Percentiles rank a stretch among this genome's conserved stretches.
Evolutionary conservation across 129 eudicot genomes (phyloP).

Genomic region (Scalesia atractyloides): DNA sequence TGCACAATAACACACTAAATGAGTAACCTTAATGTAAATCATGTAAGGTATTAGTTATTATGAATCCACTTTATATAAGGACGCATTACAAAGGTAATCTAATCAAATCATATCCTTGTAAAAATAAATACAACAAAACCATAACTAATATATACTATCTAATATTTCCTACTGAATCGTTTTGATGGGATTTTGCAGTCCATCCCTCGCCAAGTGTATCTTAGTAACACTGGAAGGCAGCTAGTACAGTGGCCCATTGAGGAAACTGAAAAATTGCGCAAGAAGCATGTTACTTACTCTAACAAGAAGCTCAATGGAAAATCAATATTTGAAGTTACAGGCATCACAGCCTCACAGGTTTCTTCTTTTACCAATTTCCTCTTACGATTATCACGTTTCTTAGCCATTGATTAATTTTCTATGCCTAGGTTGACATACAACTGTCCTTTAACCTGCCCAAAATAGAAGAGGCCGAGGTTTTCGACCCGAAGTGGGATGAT

Average conservation of each 20-base stretch:
- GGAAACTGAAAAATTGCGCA: conserved; percentile 34
- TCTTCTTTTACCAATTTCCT: neutral
- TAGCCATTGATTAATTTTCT: neutral
- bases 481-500: conserved; percentile 48
- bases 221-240: conserved; percentile 30
- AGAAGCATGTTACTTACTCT: conserved; percentile 26
- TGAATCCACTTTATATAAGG: no score
- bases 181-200: conserved; percentile 30
- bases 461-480: conserved; percentile 42
- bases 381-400: neutral
- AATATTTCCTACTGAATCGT: neutral
- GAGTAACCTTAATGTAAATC: neutral
- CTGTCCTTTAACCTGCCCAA: conserved; percentile 43
- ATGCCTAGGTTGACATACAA: conserved; percentile 54
- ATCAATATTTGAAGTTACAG: conserved; percentile 39
- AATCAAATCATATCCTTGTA: no score
- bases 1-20: neutral
- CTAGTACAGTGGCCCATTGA: conserved; percentile 45
- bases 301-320: conserved; percentile 29
- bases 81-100: no score
- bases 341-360: conserved; percentile 40
- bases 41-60: no score
- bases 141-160: no score
- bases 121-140: no score
- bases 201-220: conserved; percentile 36